A percentile compares a stretch with the other conserved stretches of the same genome.
Conservation (phyloP, 176 grass and related monocot species). For the Calamus simplicifolius region DNA sequence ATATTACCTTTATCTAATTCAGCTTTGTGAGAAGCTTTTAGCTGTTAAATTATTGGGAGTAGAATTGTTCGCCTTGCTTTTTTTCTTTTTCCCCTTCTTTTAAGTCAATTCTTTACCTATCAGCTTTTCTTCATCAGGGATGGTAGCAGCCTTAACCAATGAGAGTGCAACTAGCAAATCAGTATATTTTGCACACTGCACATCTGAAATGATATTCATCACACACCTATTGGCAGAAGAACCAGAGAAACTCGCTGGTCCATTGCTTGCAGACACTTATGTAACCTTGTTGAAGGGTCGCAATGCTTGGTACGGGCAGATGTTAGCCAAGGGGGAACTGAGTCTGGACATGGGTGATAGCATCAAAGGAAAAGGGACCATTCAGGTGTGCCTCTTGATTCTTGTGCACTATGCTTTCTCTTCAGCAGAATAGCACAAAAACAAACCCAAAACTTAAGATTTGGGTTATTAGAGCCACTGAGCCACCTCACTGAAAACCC, state of each 20-base stretch:
- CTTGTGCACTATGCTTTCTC: constrained; percentile 2
- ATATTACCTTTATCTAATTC: too few species aligned
- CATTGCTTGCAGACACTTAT: constrained; percentile 89
- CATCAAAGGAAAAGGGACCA: constrained; percentile 97
- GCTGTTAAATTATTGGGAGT: too few species aligned
- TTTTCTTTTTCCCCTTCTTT: too few species aligned
- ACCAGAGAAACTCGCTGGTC: constrained; percentile 94
- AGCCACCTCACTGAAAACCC: too few species aligned
- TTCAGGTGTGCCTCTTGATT: constrained; percentile 52
- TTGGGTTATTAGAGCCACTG: too few species aligned
- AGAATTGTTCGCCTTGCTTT: too few species aligned
- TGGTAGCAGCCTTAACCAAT: constrained; percentile 90
- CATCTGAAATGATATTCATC: constrained; percentile 99
- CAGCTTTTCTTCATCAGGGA: constrained; percentile 48
- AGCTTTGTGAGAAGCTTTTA: too few species aligned
- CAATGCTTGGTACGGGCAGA: constrained; percentile 94
- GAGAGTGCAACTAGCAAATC: constrained; percentile 98
- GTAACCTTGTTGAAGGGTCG: constrained; percentile 95
- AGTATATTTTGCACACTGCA: constrained; percentile 96
- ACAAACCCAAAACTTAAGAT: too few species aligned
- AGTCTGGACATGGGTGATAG: constrained; percentile 95
- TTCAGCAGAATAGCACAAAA: neutral
- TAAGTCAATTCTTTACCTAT: neutral
- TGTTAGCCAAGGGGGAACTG: constrained; percentile 81
- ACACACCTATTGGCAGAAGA: constrained; percentile 90